Conservation (phyloP, 257 asterid species). For the Gentiana dahurica region DNA sequence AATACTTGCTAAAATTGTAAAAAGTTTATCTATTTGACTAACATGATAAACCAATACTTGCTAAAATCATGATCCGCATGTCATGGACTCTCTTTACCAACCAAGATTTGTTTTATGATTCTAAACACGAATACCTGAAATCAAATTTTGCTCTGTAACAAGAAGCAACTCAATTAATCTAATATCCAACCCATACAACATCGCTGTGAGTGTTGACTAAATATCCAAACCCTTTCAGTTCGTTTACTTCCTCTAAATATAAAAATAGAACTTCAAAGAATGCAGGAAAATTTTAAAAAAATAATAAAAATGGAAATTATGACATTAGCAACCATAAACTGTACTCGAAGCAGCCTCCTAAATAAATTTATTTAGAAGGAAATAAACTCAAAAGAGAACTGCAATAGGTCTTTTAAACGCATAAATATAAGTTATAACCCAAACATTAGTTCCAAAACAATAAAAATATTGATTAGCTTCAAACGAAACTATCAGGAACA, state of each 20-base stretch:
- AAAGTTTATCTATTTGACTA: neutral
- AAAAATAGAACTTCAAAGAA: neutral
- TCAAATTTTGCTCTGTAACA: neutral
- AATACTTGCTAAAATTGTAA: no score
- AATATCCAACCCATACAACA: neutral
- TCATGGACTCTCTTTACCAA: constrained; percentile 1
- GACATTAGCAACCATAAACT: neutral
- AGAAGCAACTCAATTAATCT: neutral
- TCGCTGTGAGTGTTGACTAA: no score
- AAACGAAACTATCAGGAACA: no score
- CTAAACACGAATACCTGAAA: neutral
- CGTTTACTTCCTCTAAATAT: neutral
- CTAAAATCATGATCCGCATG: neutral
- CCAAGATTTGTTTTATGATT: neutral
- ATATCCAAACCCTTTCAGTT: neutral
- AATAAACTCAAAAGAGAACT: neutral
- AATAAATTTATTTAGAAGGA: neutral
- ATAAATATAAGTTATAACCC: neutral
- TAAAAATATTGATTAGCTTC: no score
- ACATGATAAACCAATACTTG: neutral
- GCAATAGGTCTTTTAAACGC: neutral
- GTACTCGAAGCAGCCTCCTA: neutral
- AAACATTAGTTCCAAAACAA: neutral
- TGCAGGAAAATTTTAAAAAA: neutral
- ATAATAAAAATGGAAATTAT: neutral